Percentiles rank a stretch among this genome's conserved stretches.
These are phyloP conservation scores for Syncephalastrum contaminatum DNA, from an alignment of 371 early-diverging fungal genomes.

Conservation along the genomic window DNA sequence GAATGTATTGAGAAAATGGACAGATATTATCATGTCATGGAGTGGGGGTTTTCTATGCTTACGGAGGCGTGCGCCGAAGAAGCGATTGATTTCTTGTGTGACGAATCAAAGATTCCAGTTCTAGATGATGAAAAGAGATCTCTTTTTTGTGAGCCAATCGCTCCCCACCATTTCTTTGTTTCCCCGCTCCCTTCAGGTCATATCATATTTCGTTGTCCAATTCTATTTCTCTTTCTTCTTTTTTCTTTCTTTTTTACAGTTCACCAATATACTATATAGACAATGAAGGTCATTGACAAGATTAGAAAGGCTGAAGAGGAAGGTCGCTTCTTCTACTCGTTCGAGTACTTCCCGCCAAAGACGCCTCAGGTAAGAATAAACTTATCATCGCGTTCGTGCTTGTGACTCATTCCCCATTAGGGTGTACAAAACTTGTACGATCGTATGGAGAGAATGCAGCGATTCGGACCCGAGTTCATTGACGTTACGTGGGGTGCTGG, in stretches of 20 bases:
- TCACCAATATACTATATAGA: background rate
- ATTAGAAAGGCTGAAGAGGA: constrained; percentile 69
- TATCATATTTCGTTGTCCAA: too few relatives aligned
- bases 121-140: too few relatives aligned
- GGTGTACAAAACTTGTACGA: constrained; percentile 80
- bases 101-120: too few relatives aligned
- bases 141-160: too few relatives aligned
- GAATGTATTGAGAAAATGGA: too few relatives aligned
- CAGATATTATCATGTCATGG: too few relatives aligned
- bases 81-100: too few relatives aligned
- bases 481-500: constrained; percentile 98
- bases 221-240: background rate
- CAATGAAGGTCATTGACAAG: constrained; percentile 76
- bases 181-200: too few relatives aligned
- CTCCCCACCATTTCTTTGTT: too few relatives aligned
- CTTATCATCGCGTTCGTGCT: background rate
- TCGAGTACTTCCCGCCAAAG: constrained; percentile 97
- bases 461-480: constrained; percentile 90
- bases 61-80: too few relatives aligned
- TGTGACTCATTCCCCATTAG: constrained; percentile 14
- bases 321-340: constrained; percentile 80
- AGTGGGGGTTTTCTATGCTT: too few relatives aligned
- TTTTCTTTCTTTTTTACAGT: background rate
- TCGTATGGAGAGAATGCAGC: constrained; percentile 88
- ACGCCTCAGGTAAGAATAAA: constrained; percentile 67